Percentiles rank a stretch among this genome's conserved stretches.
These are phyloP conservation scores for Aureoboletus auriporus DNA, from an alignment of 768 basidiomycete species.

Conservation along the genomic window DNA sequence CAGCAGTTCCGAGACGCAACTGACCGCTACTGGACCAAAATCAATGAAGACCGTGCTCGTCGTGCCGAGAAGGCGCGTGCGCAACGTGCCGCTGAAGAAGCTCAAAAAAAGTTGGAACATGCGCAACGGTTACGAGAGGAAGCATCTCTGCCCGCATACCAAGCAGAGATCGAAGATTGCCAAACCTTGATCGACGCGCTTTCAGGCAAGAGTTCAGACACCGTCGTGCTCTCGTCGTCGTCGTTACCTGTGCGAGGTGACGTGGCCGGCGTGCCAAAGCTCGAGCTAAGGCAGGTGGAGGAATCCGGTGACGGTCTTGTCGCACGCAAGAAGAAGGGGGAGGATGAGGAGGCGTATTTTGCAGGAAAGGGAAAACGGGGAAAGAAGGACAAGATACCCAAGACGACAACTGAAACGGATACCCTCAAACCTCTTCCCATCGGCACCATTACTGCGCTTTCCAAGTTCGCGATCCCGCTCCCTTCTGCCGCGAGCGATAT, in stretches of 20 bases:
- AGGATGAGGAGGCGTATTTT: conserved; percentile 80
- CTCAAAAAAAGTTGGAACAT: conserved; percentile 74
- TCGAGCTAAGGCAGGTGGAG: conserved; percentile 85
- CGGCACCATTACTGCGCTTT: conserved; percentile 81
- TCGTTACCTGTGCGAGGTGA: conserved; percentile 38
- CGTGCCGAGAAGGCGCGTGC: conserved; percentile 74
- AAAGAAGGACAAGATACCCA: conserved; percentile 49
- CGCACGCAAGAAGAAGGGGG: conserved; percentile 88
- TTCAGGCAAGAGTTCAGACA: conserved; percentile 57
- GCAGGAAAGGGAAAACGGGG: conserved; percentile 65
- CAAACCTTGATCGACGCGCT: conserved; percentile 87
- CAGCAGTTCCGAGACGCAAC: conserved; percentile 75
- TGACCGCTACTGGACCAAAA: conserved; percentile 77
- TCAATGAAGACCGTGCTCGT: conserved; percentile 84
- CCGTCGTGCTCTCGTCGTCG: conserved; percentile 38
- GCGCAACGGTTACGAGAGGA: conserved; percentile 84
- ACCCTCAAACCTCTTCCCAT: conserved; percentile 65
- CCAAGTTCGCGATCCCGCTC: conserved; percentile 85
- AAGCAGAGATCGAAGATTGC: conserved; percentile 93
- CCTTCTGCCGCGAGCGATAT: conserved; percentile 75
- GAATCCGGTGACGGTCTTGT: conserved; percentile 61
- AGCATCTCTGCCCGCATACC: conserved; percentile 85
- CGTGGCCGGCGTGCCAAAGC: conserved; percentile 66
- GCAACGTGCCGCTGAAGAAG: conserved; percentile 74
- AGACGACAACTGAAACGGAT: conserved; percentile 35